A percentile compares a stretch with the other conserved stretches of the same genome.
Conservation (phyloP, 306 rosid species). For the Acacia crassicarpa region DNA sequence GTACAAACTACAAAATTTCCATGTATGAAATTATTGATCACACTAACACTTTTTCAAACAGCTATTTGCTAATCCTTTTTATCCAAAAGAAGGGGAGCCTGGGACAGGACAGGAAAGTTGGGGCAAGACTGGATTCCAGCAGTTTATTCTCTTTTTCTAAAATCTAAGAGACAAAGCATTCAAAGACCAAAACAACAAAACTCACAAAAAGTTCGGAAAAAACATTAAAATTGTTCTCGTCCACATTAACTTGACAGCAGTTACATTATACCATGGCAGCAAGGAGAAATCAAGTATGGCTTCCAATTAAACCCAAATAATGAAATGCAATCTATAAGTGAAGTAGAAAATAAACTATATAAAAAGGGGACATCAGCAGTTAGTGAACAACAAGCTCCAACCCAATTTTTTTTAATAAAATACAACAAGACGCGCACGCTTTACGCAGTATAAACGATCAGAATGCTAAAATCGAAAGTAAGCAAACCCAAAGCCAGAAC, state of each 20-base stretch:
- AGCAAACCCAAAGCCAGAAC: background rate
- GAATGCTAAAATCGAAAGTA: slow-evolving; percentile 6
- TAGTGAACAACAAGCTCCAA: background rate
- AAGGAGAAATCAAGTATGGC: slow-evolving; percentile 8
- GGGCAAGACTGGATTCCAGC: background rate
- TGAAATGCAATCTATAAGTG: background rate
- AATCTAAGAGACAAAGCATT: background rate
- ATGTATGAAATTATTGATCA: background rate
- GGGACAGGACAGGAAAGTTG: background rate
- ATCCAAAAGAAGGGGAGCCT: background rate
- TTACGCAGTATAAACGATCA: slow-evolving; percentile 30
- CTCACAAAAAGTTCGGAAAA: background rate
- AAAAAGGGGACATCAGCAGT: background rate
- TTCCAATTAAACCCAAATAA: background rate
- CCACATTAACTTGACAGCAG: background rate
- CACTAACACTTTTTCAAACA: background rate
- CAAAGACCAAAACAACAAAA: background rate
- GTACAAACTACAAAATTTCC: slow-evolving; percentile 6
- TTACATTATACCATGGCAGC: background rate
- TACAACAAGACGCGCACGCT: background rate
- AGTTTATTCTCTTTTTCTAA: background rate
- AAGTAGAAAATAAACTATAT: background rate
- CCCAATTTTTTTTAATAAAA: background rate
- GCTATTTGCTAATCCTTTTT: background rate
- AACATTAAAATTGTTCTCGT: background rate